Base-by-base conservation (phyloP, 805 yeast genomes). In the Starmera pachycereana region DNA sequence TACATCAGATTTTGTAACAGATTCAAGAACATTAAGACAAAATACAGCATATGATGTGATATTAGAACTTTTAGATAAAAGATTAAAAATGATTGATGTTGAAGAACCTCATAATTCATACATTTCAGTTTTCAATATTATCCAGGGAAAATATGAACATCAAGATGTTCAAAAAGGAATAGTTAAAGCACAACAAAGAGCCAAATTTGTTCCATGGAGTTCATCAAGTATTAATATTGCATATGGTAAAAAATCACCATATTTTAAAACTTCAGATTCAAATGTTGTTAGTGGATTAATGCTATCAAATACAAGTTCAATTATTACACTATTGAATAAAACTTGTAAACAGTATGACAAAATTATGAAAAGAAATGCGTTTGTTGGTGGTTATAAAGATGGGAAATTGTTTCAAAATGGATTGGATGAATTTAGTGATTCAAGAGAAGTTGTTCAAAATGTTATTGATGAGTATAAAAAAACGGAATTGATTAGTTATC, bases 121-220 rank as follows among this genome's bases (percentile, higher is more conserved):
- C 56, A 68, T 88, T 10, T 72, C 95, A 8, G 70, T 83, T 44
- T 65, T 86, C 38, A 81, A 86, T 66, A 73, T 78, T 36, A 68
- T 76, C 44, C 84, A 69, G 63, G 96, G 76, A 37, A 59, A 43
- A 22, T 63, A 69, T 18, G 86, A 82, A 48, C 85, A 80, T 38
- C 63, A 65, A 4, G 97, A 89, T 49, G 71, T 84, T 4, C 79
- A 79, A 38, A 80, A 78, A 53, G 87, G 84, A 1, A 61, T 74
- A 14, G 53, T 72, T 3, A 76, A 78, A 47, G 77, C 84, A 0
- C 80, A 80, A 46, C 75, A 74, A 39, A 60, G 90, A 40, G 68
- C 87, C 1, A 68, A 73, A 25, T 92, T 87, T 62, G 86, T 86
- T 4, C 92, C 95, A 0, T 84, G 95, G 88, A 74, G 87, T 0